Base-by-base conservation (phyloP, 345 rosid species). In the Citrus cavaleriei region DNA sequence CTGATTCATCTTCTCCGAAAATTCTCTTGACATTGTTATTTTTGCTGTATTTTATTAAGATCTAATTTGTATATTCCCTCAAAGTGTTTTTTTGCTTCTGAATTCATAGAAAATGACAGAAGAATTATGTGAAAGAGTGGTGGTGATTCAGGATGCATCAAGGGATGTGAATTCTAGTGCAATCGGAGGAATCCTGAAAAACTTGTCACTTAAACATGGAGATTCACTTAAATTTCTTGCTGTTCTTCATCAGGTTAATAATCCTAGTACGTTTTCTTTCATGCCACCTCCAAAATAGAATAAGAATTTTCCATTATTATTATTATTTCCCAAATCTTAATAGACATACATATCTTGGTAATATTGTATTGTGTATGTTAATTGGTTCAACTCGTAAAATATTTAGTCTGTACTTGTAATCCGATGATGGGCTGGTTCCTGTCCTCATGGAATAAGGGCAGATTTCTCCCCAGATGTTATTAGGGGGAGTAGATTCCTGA, bases 231-330 rank as follows among this genome's bases (percentile, higher is more conserved):
- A 79, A 40, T 78, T 90, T n/a, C 65, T 85, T 2, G 88, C 83
- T 68, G 80, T 87, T 77, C 84, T 91, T 78, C 92, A 84, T 83
- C 93, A 88, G 89, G 84, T 90, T 88, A 85, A 73, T 87, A 91
- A 79, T 77, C 95, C 93, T 75, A 88, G 89, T 85, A 88, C 71
- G 91, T 88, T 89, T 62, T 83, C 89, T 80, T 81, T 83, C 84
- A 77, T 57, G 64, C 59, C 72, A 77, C 79, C 86, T 83, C 77
- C 80, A 28, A 86, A 81, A 78, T 77, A 79, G 54, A 7, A 83
- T 82, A 79, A 84, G 87, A 73, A 32, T 83, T 82, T 27, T 4
- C 67, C 65, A 67, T 80, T 6, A 30, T 84, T 40, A 70, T 55
- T 38, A 2, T 28, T 5, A 24, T 42, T 49, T 28, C 6, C 7